A percentile compares a stretch with the other conserved stretches of the same genome.
These are phyloP conservation scores for Phytophthora pisi DNA, from an alignment of 352 stramenopile genomes.

Conservation along the genomic window DNA sequence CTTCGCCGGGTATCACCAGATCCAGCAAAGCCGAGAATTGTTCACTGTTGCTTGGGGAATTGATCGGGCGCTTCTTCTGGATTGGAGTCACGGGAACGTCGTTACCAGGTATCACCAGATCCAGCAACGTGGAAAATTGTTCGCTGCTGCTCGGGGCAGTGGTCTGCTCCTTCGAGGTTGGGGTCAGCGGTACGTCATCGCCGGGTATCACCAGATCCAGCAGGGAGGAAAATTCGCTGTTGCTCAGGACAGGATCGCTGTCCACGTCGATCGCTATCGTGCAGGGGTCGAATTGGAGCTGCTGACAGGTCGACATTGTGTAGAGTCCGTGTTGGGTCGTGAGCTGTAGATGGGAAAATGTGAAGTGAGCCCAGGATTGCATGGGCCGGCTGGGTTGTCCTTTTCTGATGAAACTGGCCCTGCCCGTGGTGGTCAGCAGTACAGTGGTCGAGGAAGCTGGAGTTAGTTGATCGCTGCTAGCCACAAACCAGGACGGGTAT, in stretches of 20 bases:
- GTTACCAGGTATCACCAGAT: constrained; percentile 32
- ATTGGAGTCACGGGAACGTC: constrained; percentile 5
- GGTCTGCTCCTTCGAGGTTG: constrained; percentile 4
- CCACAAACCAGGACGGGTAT: constrained; percentile 21
- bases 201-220: constrained; percentile 35
- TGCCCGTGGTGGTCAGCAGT: constrained; percentile 3
- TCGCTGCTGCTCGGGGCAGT: constrained; percentile 8
- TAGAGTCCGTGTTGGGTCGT: constrained; percentile 15
- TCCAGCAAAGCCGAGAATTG: constrained; percentile 27
- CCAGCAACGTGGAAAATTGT: constrained; percentile 20
- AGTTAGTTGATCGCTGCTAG: background rate
- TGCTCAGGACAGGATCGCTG: constrained; percentile 1
- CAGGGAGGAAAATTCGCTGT: constrained; percentile 21
- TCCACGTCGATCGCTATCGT: background rate
- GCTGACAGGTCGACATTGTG: constrained; percentile 27
- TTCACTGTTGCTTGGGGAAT: constrained; percentile 7
- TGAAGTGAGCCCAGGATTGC: constrained; percentile 28
- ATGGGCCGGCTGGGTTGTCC: constrained; percentile 1
- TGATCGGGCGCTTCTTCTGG: constrained; percentile 3
- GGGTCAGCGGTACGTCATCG: constrained; percentile 1
- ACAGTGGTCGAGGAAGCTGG: background rate
- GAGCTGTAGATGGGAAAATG: constrained; percentile 23
- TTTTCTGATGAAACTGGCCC: constrained; percentile 7
- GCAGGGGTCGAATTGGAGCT: constrained; percentile 1
- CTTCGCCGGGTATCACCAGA: constrained; percentile 28